phyloP scores from a whole-genome alignment of 139 green algal genomes.

The Deuterostichococcus epilithicus region DNA sequence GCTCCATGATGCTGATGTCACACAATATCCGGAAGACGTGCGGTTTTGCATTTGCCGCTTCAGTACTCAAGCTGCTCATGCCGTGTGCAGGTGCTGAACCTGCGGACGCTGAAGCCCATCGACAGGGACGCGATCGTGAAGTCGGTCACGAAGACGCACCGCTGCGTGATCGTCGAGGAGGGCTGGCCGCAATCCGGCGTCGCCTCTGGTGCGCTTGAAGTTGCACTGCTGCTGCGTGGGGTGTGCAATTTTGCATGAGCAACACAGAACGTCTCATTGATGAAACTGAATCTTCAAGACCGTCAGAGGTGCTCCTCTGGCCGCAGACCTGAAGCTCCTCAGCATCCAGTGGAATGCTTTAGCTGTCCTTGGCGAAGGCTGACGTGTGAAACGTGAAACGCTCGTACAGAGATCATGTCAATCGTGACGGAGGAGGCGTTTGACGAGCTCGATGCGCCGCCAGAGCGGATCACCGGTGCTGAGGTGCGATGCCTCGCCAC shows the following conservation, averaged over 20 bases:
- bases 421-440: slow-evolving; percentile 89
- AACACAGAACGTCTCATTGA: no score
- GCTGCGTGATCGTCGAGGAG: slow-evolving; percentile 91
- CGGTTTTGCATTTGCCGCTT: not conserved
- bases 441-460: slow-evolving; percentile 95
- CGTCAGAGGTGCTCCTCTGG: no score
- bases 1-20: no score
- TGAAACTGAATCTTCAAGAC: no score
- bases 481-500: no score
- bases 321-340: no score
- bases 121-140: slow-evolving; percentile 83
- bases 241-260: no score
- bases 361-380: no score
- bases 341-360: no score
- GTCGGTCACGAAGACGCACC: slow-evolving; percentile 86
- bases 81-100: slow-evolving; percentile 82
- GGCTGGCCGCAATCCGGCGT: slow-evolving; percentile 95
- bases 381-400: no score
- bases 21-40: no score
- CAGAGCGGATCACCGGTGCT: slow-evolving; percentile 83
- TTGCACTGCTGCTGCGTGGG: not conserved
- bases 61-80: not conserved
- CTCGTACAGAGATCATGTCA: slow-evolving; percentile 62
- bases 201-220: slow-evolving; percentile 41
- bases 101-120: slow-evolving; percentile 91